Evolutionary conservation across 2,329 filamentous ascomycete genomes (phyloP).

Genomic region (Venturia carpophila): DNA sequence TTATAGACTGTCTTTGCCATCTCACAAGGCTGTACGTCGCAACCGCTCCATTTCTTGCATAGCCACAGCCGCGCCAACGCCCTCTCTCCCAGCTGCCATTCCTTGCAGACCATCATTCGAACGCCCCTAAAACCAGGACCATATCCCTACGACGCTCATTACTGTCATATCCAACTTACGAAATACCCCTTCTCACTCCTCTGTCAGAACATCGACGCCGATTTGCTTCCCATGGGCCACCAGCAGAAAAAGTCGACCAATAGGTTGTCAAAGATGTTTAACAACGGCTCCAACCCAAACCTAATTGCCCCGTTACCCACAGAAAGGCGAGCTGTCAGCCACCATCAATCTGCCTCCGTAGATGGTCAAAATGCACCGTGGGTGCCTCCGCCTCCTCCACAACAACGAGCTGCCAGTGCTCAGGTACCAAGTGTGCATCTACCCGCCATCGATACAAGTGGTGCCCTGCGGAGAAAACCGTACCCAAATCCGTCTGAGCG

Average conservation of each 20-base stretch:
- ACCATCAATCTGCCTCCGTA: not conserved
- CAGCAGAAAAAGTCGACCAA: not conserved
- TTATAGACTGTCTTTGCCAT: not conserved
- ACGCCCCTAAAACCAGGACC: not conserved
- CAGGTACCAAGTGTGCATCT: not conserved
- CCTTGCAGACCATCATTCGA: not conserved
- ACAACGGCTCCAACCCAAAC: conserved; percentile 7
- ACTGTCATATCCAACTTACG: not conserved
- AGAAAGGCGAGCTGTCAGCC: conserved; percentile 5
- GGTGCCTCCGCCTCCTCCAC: conserved; percentile 1
- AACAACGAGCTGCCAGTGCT: conserved; percentile 9
- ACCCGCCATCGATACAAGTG: not conserved
- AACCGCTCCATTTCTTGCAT: not conserved
- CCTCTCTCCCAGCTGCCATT: not conserved
- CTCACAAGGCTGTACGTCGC: not conserved
- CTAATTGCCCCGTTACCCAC: not conserved
- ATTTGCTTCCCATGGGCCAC: not conserved
- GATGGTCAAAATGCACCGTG: not conserved
- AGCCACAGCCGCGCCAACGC: not conserved
- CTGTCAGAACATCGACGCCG: not conserved
- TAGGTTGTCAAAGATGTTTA: conserved; percentile 6
- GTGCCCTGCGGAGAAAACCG: not conserved
- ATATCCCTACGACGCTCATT: not conserved
- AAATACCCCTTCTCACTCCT: not conserved
- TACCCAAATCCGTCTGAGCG: not conserved